Conservation (phyloP, 192 early-diverging fungal genomes). For the Entophlyctis luteolus region DNA sequence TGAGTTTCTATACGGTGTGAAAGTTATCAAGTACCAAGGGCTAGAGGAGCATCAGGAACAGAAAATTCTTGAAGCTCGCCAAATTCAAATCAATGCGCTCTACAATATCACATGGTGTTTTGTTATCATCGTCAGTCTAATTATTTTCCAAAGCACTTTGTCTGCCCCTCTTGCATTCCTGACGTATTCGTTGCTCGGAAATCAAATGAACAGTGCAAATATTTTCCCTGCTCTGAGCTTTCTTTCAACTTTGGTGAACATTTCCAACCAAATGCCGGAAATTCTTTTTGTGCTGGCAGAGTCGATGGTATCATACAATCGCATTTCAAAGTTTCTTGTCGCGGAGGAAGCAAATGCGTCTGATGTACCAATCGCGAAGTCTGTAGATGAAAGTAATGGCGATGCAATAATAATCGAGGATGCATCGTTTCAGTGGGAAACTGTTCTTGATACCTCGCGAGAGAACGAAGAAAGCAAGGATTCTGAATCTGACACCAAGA, state of each 20-base stretch:
- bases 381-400: background rate
- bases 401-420: constrained; percentile 6
- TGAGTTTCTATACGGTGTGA: constrained; percentile 20
- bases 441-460: background rate
- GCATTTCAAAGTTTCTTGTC: constrained; percentile 22
- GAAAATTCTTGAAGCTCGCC: background rate
- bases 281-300: constrained; percentile 29
- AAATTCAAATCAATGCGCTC: background rate
- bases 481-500: constrained; percentile 1
- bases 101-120: background rate
- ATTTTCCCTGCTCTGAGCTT: constrained; percentile 59
- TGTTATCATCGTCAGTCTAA: background rate
- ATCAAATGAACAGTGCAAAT: constrained; percentile 39
- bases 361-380: background rate
- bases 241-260: constrained; percentile 51
- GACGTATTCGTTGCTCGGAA: constrained; percentile 5
- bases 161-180: constrained; percentile 13
- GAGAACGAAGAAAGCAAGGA: background rate
- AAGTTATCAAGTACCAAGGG: constrained; percentile 12
- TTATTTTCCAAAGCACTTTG: background rate
- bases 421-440: constrained; percentile 23
- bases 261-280: constrained; percentile 44
- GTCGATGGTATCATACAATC: constrained; percentile 26
- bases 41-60: background rate
- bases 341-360: constrained; percentile 23